phyloP scores from a whole-genome alignment of 352 stramenopile species.

The Stephanocyclus meneghinianus region DNA sequence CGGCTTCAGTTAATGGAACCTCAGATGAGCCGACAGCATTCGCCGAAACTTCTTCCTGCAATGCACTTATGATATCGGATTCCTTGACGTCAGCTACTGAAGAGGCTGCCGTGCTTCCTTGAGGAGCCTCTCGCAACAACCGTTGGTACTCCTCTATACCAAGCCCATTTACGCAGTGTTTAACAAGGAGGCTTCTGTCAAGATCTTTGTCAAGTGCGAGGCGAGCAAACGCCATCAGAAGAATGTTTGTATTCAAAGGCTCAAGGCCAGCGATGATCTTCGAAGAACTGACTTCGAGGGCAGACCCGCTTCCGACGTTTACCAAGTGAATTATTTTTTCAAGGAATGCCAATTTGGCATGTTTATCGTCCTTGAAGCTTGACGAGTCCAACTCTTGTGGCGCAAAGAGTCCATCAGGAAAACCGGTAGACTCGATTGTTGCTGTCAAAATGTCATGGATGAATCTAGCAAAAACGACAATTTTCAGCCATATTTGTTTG shows the following conservation, averaged over 20 bases:
- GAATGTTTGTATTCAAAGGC: conserved; percentile 41
- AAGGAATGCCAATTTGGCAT: conserved; percentile 46
- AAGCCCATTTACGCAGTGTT: conserved; percentile 37
- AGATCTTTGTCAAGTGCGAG: conserved; percentile 36
- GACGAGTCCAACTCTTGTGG: conserved; percentile 48
- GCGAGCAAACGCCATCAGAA: conserved; percentile 32
- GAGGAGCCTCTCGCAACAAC: not conserved
- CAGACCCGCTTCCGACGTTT: conserved; percentile 20
- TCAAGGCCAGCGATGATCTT: conserved; percentile 54
- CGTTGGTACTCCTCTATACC: conserved; percentile 24
- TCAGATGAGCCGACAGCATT: not conserved
- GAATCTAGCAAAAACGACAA: conserved; percentile 23
- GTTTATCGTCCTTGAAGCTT: conserved; percentile 49
- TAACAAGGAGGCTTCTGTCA: conserved; percentile 29
- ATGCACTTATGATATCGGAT: not conserved
- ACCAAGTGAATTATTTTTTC: conserved; percentile 56
- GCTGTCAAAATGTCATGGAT: conserved; percentile 53
- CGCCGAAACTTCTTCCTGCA: not conserved
- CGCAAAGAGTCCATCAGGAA: conserved; percentile 41
- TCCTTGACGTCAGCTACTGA: not conserved
- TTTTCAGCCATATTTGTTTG: too few species aligned
- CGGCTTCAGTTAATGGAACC: not conserved
- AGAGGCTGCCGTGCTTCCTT: not conserved
- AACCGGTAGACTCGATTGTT: conserved; percentile 47
- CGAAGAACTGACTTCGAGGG: conserved; percentile 23